Base-by-base conservation (phyloP, 495 filamentous ascomycete genomes). In the Tuber borchii region DNA sequence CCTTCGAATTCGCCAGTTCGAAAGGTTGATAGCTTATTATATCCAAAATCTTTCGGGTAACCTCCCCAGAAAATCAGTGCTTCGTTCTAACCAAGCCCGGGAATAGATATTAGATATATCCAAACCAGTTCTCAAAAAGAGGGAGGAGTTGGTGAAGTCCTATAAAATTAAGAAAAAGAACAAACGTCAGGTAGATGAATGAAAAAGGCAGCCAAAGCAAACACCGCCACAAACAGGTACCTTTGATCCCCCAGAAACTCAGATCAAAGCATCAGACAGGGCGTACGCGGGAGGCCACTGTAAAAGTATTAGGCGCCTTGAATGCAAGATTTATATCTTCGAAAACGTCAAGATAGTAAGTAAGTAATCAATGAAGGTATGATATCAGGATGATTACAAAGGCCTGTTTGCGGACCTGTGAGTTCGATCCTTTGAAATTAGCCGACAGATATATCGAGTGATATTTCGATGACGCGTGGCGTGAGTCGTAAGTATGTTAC, bases 21-120 rank as follows among this genome's bases (percentile, higher is more conserved):
- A 77, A 56, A 75, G 72, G 34, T 70, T 79, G 44, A 68, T 31
- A 44, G 26, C 26, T n/a, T 75, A 70, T 71, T 73, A 74, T 70
- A 69, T 37, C 31, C 76, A 70, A 71, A 69, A 34, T 16, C 19
- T 40, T 69, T 44, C n/a, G 12, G 44, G 71, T 37, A 34, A 31
- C 61, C 42, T 16, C 46, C 16, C 45, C 72, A 61, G 72, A 26
- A 19, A 72, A 75, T 72, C 51, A 65, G 42, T 34, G 31, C 37
- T 19, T 75, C 51, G 44, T 72, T 70, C 70, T 12, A 37, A 61
- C 69, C 48, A 39, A 61, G 74, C 37, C 12, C 40, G 14, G 16
- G 26, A 65, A 65, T 14, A 14, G 56, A 65, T 65, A 65, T 31
- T 16, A 10, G 10, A 31, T 31, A 16, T 61, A 61, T 61, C 26